Percentiles rank a stretch among this genome's conserved stretches.
These are phyloP conservation scores for Fragilaria radians DNA, from an alignment of 108 stramenopile genomes.

Conservation along the genomic window DNA sequence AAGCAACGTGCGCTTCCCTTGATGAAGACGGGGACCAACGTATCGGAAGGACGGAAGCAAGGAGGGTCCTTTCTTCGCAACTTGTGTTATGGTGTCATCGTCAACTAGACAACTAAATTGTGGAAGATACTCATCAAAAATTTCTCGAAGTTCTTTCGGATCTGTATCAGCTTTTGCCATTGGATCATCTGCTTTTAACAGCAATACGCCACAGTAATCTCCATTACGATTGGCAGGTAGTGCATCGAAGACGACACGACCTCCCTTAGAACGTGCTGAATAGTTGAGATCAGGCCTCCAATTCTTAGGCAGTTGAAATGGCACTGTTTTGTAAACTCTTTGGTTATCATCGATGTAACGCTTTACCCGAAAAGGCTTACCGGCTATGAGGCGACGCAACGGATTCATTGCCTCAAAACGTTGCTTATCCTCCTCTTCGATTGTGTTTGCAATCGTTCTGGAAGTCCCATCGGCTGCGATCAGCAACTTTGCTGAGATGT, in stretches of 20 bases:
- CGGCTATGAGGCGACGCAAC: slow-evolving; percentile 27
- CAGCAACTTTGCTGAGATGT: slow-evolving; percentile 34
- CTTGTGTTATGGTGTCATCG: slow-evolving; percentile 48
- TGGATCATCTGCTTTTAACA: slow-evolving; percentile 60
- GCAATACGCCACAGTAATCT: slow-evolving; percentile 73
- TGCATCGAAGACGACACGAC: slow-evolving; percentile 70
- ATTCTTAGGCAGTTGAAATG: slow-evolving; percentile 54
- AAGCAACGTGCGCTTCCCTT: slow-evolving; percentile 52
- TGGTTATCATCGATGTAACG: slow-evolving; percentile 66
- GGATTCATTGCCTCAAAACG: slow-evolving; percentile 28
- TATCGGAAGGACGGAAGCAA: slow-evolving; percentile 81
- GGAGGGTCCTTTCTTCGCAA: slow-evolving; percentile 64
- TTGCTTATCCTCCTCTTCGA: slow-evolving; percentile 43
- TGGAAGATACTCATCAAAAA: slow-evolving; percentile 67
- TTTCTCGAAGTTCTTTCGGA: slow-evolving; percentile 39
- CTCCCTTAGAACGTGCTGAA: slow-evolving; percentile 54
- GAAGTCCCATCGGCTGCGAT: slow-evolving; percentile 71
- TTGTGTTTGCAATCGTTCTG: slow-evolving; percentile 57
- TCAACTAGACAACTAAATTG: slow-evolving; percentile 63
- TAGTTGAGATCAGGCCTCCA: slow-evolving; percentile 82
- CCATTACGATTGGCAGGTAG: slow-evolving; percentile 70
- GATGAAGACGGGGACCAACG: slow-evolving; percentile 64
- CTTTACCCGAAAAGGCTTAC: slow-evolving; percentile 45
- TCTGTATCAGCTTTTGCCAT: slow-evolving; percentile 48
- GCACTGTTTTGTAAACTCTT: slow-evolving; percentile 80